Percentiles rank a stretch among this genome's conserved stretches.
Conservation (phyloP, 2,329 filamentous ascomycete genomes). For the Phialophora tarda region DNA sequence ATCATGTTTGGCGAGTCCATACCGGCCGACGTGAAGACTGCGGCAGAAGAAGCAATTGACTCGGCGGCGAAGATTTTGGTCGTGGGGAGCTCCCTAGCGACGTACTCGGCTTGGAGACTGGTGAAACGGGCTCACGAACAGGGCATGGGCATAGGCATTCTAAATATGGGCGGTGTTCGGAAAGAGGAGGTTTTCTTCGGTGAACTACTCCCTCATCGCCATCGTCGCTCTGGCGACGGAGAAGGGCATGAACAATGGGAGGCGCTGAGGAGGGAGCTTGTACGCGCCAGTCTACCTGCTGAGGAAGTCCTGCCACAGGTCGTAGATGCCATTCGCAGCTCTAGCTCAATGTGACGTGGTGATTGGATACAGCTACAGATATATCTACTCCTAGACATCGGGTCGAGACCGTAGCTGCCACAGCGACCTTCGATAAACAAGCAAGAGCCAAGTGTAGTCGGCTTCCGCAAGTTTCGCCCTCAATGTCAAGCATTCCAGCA, state of each 20-base stretch:
- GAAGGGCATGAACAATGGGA: constrained; percentile 16
- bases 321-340: constrained; percentile 33
- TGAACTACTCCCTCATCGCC: constrained; percentile 33
- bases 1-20: constrained; percentile 98
- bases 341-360: not conserved
- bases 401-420: too few relatives aligned
- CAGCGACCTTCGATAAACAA: not conserved
- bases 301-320: constrained; percentile 52
- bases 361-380: too few relatives aligned
- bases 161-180: constrained; percentile 70
- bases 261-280: constrained; percentile 32
- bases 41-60: constrained; percentile 81
- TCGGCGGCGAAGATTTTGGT: constrained; percentile 75
- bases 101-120: constrained; percentile 91
- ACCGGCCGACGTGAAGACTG: constrained; percentile 67
- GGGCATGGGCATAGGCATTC: constrained; percentile 81
- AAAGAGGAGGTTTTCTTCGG: constrained; percentile 53
- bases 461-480: not conserved
- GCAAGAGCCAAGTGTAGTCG: not conserved
- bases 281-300: constrained; percentile 52
- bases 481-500: not conserved
- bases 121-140: constrained; percentile 81
- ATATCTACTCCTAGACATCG: not conserved
- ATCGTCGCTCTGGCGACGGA: not conserved
- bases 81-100: constrained; percentile 87